Evolutionary conservation across 208 protist genomes (phyloP).

Genomic region (Tritrichomonas musculus): DNA sequence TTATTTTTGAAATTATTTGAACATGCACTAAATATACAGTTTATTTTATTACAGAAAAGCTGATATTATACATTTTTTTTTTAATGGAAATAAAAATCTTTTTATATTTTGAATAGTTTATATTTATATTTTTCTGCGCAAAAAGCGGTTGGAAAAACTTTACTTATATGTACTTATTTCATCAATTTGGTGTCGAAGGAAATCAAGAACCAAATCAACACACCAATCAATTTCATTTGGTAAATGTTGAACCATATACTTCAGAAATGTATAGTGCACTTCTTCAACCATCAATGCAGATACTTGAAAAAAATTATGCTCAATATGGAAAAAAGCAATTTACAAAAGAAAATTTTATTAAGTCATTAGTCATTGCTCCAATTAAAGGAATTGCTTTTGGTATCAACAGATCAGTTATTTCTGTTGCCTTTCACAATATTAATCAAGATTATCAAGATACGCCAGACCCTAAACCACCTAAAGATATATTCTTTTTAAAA

Average conservation of each 20-base stretch:
- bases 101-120: too few relatives aligned
- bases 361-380: not conserved
- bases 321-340: not conserved
- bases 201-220: too few relatives aligned
- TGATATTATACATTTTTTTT: too few relatives aligned
- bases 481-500: not conserved
- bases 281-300: not conserved
- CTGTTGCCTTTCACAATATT: not conserved
- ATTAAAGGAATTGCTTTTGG: not conserved
- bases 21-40: too few relatives aligned
- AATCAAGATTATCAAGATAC: not conserved
- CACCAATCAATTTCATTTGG: not conserved
- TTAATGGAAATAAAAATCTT: too few relatives aligned
- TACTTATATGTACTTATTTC: too few relatives aligned
- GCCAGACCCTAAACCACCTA: not conserved
- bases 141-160: too few relatives aligned
- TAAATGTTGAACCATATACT: slow-evolving; percentile 18
- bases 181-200: too few relatives aligned
- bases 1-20: too few relatives aligned
- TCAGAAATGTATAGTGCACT: not conserved
- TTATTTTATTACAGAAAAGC: too few relatives aligned
- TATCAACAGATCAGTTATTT: not conserved
- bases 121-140: too few relatives aligned
- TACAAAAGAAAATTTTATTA: not conserved
- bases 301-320: not conserved